Conservation (phyloP, 2,329 filamentous ascomycete genomes). For the Pseudopithomyces chartarum region DNA sequence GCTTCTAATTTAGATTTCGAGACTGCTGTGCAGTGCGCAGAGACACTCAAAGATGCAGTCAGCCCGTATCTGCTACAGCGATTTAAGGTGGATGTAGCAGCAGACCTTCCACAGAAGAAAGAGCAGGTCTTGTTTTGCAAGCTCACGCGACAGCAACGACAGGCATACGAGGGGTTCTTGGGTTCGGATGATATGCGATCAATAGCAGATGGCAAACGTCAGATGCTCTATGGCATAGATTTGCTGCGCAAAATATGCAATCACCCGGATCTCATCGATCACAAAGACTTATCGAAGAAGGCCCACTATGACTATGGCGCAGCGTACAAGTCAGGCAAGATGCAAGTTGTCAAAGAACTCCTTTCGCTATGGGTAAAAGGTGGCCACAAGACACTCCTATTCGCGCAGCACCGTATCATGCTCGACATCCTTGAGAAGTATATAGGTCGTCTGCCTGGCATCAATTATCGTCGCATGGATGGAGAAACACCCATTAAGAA, state of each 20-base stretch:
- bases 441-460: conserved; percentile 67
- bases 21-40: conserved; percentile 91
- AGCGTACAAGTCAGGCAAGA: conserved; percentile 83
- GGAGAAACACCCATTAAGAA: conserved; percentile 86
- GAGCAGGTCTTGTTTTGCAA: conserved; percentile 97
- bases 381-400: conserved; percentile 93
- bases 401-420: conserved; percentile 94
- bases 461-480: conserved; percentile 90
- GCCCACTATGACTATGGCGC: conserved; percentile 77
- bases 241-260: conserved; percentile 96
- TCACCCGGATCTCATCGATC: conserved; percentile 86
- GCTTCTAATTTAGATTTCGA: conserved; percentile 93
- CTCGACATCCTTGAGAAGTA: conserved; percentile 90
- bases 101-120: conserved; percentile 92
- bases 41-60: conserved; percentile 91
- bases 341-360: conserved; percentile 90
- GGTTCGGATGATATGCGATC: conserved; percentile 83
- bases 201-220: conserved; percentile 74
- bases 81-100: conserved; percentile 90
- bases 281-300: conserved; percentile 62
- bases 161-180: conserved; percentile 81
- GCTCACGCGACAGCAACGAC: conserved; percentile 76
- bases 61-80: conserved; percentile 91
- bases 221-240: conserved; percentile 88
- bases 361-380: conserved; percentile 86